Evolutionary conservation across 1,139 yeast genomes (phyloP), one percentile per base, ranked within the genome.

Genomic region (Nakaseomyces glabratus): DNA sequence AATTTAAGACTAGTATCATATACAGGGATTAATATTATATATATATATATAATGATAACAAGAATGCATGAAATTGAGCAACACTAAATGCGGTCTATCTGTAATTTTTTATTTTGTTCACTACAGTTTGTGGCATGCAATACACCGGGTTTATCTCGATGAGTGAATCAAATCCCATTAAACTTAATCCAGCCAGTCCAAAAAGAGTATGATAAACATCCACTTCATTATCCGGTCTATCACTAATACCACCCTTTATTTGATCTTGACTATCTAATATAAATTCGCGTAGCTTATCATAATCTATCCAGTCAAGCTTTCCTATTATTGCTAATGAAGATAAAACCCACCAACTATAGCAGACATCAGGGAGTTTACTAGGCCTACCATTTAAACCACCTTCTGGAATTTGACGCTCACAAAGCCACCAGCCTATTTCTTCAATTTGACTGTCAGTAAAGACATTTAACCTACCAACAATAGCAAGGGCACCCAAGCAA

Each of bases 321-420:
- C 63, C 71, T 17, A 90, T 63, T 35, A 88, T 79, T 0, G 82
- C 71, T 34, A 90, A 61, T 1, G 90, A 71, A 1, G 95, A 80
- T 28, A 88, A 59, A 5, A 86, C 95, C 98, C 98, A 90, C 97
- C 97, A 93, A 52, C 93, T 78, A 55, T 90, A 90, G 56, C 99
- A 90, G 11, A 84, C 95, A 58, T 90, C 99, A 0, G 97, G 96
- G 17, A 88, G 63, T 56, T 90, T 90, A 45, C 93, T 95, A 0
- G 98, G 98, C 33, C 99, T 71, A 0, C 99, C 99, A 54, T 90
- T 90, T 36, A 90, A 66, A 0, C 99, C 99, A 4, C 99, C 99
- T 17, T 69, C 68, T 3, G 77, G 76, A n/a, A 84, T 71, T 57
- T 90, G 99, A 37, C 99, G 65, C 55, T 90, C 97, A 48, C 90